Conservation (phyloP, 768 basidiomycete species). For the Termitomyces sp. region DNA sequence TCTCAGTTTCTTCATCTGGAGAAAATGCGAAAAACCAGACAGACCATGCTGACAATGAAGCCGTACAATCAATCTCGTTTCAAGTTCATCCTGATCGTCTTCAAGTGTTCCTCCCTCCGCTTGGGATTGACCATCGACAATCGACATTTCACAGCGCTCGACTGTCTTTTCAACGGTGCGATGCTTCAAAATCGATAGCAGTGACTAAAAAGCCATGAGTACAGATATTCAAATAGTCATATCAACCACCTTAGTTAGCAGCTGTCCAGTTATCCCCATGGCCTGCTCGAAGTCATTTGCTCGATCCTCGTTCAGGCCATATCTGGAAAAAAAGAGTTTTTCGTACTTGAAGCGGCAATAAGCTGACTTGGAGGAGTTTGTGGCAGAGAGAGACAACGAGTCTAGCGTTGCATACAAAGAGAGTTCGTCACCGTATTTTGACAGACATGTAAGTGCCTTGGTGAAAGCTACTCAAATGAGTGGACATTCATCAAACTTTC, state of each 20-base stretch:
- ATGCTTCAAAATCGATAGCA: constrained; percentile 75
- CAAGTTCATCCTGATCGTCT: constrained; percentile 58
- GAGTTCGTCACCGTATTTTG: constrained; percentile 82
- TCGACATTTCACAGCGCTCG: constrained; percentile 72
- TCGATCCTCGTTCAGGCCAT: constrained; percentile 37
- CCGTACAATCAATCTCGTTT: constrained; percentile 70
- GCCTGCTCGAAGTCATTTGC: constrained; percentile 36
- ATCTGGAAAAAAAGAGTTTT: constrained; percentile 69
- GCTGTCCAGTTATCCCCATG: constrained; percentile 56
- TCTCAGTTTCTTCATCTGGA: neutral
- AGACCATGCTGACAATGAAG: constrained; percentile 83
- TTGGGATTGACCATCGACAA: constrained; percentile 49
- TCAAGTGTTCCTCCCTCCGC: constrained; percentile 34
- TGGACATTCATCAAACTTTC: constrained; percentile 11
- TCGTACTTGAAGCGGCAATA: constrained; percentile 77
- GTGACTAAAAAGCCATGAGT: constrained; percentile 38
- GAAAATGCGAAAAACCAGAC: neutral
- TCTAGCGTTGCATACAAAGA: constrained; percentile 64
- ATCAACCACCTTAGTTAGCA: constrained; percentile 59
- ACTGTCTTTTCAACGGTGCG: constrained; percentile 73
- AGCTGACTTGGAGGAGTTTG: constrained; percentile 80
- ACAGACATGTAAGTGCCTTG: constrained; percentile 71
- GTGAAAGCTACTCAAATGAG: constrained; percentile 57
- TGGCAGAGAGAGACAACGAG: constrained; percentile 62
- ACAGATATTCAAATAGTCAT: neutral